A percentile compares a stretch with the other conserved stretches of the same genome.
Conservation (phyloP, 2,329 filamentous ascomycete species). For the Talaromyces sp. region DNA sequence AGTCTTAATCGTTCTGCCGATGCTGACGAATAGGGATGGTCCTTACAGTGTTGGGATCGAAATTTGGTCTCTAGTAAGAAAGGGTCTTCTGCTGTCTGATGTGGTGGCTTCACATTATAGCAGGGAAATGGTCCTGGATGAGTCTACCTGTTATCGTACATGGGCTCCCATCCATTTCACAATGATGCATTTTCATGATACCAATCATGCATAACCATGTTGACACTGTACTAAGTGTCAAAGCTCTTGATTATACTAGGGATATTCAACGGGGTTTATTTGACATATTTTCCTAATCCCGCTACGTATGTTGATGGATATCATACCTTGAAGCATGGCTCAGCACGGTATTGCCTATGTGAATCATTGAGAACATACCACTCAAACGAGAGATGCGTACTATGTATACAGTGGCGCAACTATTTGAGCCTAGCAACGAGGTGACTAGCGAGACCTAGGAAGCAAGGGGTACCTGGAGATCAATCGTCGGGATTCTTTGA, state of each 20-base stretch:
- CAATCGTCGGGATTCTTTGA: not conserved
- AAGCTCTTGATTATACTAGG: not conserved
- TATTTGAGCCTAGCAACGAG: constrained; percentile 7
- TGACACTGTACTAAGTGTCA: not conserved
- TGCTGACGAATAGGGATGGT: not conserved
- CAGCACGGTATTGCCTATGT: not conserved
- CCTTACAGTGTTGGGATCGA: constrained; percentile 18
- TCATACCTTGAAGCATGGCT: not conserved
- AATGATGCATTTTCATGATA: constrained; percentile 6
- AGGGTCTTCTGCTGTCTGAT: not conserved
- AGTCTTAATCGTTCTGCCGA: not conserved
- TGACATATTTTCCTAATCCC: not conserved
- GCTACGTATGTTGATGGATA: too few relatives aligned
- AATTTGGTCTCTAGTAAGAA: constrained; percentile 18
- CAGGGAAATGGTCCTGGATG: not conserved
- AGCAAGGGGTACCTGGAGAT: constrained; percentile 2
- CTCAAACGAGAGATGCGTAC: not conserved
- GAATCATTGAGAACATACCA: not conserved
- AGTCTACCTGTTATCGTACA: not conserved
- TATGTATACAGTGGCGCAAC: not conserved
- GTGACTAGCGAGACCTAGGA: not conserved
- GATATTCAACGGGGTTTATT: not conserved
- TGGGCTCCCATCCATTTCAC: not conserved
- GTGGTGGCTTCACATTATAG: not conserved
- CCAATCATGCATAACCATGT: not conserved